Evolutionary conservation across 2,329 filamentous ascomycete species (phyloP).

Genomic region (Ilyonectria robusta): DNA sequence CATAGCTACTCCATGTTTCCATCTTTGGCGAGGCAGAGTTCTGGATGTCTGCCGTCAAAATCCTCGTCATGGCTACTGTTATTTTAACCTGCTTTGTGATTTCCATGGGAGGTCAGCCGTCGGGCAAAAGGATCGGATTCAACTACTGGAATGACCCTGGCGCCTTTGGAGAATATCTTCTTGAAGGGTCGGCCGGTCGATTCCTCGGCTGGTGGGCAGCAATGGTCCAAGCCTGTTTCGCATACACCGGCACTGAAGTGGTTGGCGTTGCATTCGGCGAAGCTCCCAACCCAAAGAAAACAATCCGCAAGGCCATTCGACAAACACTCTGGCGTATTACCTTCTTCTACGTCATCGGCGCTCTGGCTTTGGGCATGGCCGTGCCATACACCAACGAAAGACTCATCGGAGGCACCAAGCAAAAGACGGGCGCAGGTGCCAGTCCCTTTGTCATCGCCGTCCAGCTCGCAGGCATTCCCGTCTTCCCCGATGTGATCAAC

Average conservation of each 20-base stretch:
- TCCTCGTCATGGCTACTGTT: conserved; percentile 75
- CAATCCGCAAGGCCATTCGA: conserved; percentile 82
- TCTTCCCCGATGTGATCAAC: conserved; percentile 78
- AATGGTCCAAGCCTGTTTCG: conserved; percentile 84
- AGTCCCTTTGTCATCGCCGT: conserved; percentile 84
- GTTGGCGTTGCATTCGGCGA: conserved; percentile 85
- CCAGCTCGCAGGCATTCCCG: conserved; percentile 71
- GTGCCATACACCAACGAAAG: conserved; percentile 77
- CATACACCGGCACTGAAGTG: conserved; percentile 82
- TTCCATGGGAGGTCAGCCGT: conserved; percentile 75
- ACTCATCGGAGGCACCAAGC: conserved; percentile 70
- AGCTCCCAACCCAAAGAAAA: conserved; percentile 83
- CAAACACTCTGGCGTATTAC: conserved; percentile 86
- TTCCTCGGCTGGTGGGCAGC: conserved; percentile 78
- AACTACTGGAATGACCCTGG: conserved; percentile 75
- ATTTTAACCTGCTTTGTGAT: conserved; percentile 76
- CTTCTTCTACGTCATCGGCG: conserved; percentile 82
- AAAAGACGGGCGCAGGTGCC: conserved; percentile 59
- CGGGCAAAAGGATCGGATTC: conserved; percentile 73
- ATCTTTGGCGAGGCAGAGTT: conserved; percentile 78
- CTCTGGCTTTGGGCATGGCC: conserved; percentile 82
- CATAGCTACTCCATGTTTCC: conserved; percentile 70
- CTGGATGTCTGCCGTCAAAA: conserved; percentile 76
- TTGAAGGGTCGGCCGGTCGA: conserved; percentile 55
- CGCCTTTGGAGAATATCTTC: conserved; percentile 51